Evolutionary conservation across 2,329 filamentous ascomycete species (phyloP), one percentile per base, ranked within the genome.

Genomic region (Trichoderma sp.): DNA sequence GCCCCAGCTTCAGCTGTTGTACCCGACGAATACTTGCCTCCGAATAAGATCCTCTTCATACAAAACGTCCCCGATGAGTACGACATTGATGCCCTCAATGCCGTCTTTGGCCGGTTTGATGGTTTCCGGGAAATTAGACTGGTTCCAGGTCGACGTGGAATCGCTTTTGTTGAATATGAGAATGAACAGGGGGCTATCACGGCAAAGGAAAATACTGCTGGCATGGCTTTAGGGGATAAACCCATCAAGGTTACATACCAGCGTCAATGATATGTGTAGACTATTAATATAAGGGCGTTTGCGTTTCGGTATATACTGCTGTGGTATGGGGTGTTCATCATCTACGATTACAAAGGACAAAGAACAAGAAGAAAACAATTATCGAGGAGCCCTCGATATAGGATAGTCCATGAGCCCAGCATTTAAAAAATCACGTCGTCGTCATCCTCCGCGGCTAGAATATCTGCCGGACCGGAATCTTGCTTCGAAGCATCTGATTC

Each of bases 101-200:
- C 89, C 38, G 91, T 98, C 77, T 99, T 98, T 85, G 91, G 92
- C 68, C 92, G 93, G 66, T 99, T 97, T 86, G 94, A 97, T 77
- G 96, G 96, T 31, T 98, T 99, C 88, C 93, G 93, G 82, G 97
- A 99, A 86, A 94, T 98, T 63, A 91, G 97, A 81, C 85, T 95
- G 82, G 96, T 98, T 63, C 95, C 96, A 6, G 94, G 95, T 35
- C 89, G 96, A 69, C 93, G 91, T 78, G 95, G 95, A 3, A 95
- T 99, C 83, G 97, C 95, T 0, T 99, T 99, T 84, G 95, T 98
- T 76, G 97, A 99, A 85, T 99, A 98, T 86, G 95, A 98, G 81
- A 92, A 91, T 79, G 95, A 98, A 86, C 89, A 92, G 65, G 95
- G 94, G 59, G 95, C 97, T 33, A 98, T 98, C 80, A 93, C 92